A percentile compares a stretch with the other conserved stretches of the same genome.
Evolutionary conservation across 371 early-diverging fungal genomes (phyloP).

Genomic region (Mucor circinelloides): DNA sequence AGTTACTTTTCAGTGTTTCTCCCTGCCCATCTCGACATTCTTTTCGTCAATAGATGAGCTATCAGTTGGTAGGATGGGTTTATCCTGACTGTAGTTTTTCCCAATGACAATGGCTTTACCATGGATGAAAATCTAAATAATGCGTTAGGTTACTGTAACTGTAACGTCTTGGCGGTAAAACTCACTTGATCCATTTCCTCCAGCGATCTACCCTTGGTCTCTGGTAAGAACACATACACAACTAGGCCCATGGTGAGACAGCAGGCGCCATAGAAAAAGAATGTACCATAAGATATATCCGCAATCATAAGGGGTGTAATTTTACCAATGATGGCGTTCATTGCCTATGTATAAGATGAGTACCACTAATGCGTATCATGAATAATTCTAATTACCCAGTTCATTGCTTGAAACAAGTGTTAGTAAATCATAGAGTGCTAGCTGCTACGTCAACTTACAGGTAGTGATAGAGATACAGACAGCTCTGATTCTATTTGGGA

Average conservation of each 20-base stretch:
- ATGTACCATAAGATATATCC: slow-evolving; percentile 60
- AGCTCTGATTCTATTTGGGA: slow-evolving; percentile 67
- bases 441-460: slow-evolving; percentile 61
- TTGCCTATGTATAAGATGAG: not conserved
- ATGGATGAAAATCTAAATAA: not conserved
- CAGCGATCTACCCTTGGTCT: slow-evolving; percentile 58
- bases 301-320: slow-evolving; percentile 62
- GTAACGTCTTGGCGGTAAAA: not conserved
- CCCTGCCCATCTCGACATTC: not conserved
- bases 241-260: slow-evolving; percentile 4
- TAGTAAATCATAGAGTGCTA: not conserved
- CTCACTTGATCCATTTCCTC: slow-evolving; percentile 53
- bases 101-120: not conserved
- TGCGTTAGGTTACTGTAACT: not conserved
- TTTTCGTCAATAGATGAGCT: not conserved
- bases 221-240: slow-evolving; percentile 53
- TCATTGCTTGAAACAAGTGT: not conserved
- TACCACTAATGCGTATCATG: not conserved
- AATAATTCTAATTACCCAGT: not conserved
- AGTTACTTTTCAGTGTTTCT: not conserved
- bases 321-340: slow-evolving; percentile 53
- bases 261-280: slow-evolving; percentile 57
- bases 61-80: not conserved
- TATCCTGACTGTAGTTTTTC: not conserved
- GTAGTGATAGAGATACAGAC: slow-evolving; percentile 82